These are phyloP conservation scores for Cyberlindnera mycetangii DNA, from an alignment of 805 yeast genomes.

Conservation along the genomic window DNA sequence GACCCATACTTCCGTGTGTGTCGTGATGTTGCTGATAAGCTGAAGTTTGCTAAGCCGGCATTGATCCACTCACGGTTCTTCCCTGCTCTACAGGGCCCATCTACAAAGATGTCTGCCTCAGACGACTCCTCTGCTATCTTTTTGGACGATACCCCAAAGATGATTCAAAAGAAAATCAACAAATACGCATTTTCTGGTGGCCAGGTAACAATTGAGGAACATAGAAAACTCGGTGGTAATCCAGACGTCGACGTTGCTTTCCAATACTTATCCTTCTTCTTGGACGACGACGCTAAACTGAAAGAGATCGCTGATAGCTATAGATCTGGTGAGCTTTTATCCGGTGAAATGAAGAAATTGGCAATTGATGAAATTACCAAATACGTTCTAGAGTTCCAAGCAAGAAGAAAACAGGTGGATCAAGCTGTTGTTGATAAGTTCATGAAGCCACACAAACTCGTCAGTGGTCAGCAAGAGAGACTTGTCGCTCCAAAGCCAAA, in stretches of 20 bases:
- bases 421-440: slow-evolving; percentile 60
- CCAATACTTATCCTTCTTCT: slow-evolving; percentile 88
- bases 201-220: slow-evolving; percentile 81
- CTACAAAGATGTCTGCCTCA: slow-evolving; percentile 95
- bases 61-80: slow-evolving; percentile 91
- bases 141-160: slow-evolving; percentile 92
- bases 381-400: slow-evolving; percentile 81
- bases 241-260: slow-evolving; percentile 94
- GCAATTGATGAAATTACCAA: slow-evolving; percentile 79
- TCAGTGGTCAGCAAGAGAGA: slow-evolving; percentile 72
- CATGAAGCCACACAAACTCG: slow-evolving; percentile 82
- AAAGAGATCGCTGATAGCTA: slow-evolving; percentile 60
- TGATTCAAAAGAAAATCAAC: slow-evolving; percentile 90
- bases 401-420: slow-evolving; percentile 61
- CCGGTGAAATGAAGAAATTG: slow-evolving; percentile 90
- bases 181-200: slow-evolving; percentile 98
- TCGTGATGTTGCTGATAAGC: slow-evolving; percentile 94
- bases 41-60: slow-evolving; percentile 87
- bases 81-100: slow-evolving; percentile 97
- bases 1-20: slow-evolving; percentile 98
- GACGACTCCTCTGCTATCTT: slow-evolving; percentile 88
- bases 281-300: slow-evolving; percentile 82
- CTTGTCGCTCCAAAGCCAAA: slow-evolving; percentile 64
- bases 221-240: slow-evolving; percentile 85
- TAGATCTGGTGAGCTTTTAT: slow-evolving; percentile 74